Conservation (phyloP, 2,329 filamentous ascomycete species). For the Microcera coccophila region DNA sequence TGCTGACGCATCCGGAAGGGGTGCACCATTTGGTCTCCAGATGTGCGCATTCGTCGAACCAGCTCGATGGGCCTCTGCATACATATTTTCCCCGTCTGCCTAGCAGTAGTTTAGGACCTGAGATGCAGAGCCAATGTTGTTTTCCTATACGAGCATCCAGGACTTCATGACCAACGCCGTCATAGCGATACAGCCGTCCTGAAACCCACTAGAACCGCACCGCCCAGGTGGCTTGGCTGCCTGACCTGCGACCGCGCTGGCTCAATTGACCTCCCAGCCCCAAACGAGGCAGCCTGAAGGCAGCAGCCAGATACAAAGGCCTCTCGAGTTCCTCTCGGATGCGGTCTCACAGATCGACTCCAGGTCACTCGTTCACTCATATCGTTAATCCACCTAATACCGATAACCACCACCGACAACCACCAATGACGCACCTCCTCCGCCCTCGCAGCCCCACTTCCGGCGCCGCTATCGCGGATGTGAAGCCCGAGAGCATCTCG, state of each 20-base stretch:
- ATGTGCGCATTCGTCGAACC: too few relatives aligned
- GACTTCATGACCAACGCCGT: slow-evolving; percentile 2
- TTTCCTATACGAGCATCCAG: neutral
- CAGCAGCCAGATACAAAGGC: slow-evolving; percentile 26
- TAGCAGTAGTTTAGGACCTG: neutral
- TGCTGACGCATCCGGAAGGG: neutral
- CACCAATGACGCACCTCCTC: slow-evolving; percentile 20
- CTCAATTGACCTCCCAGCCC: slow-evolving; percentile 12
- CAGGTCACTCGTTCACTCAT: neutral
- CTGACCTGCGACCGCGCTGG: slow-evolving; percentile 21
- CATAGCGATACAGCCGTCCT: slow-evolving; percentile 8
- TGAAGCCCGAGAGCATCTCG: slow-evolving; percentile 4
- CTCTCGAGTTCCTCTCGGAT: slow-evolving; percentile 4
- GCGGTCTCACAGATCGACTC: neutral
- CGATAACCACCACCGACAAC: slow-evolving; percentile 2
- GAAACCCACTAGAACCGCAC: slow-evolving; percentile 21
- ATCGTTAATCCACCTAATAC: too few relatives aligned
- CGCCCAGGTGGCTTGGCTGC: slow-evolving; percentile 17
- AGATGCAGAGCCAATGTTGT: neutral
- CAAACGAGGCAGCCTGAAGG: slow-evolving; percentile 17
- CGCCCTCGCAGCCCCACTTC: slow-evolving; percentile 21
- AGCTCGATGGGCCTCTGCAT: too few relatives aligned
- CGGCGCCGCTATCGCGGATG: slow-evolving; percentile 14
- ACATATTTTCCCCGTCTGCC: too few relatives aligned
- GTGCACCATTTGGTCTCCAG: too few relatives aligned